A percentile compares a stretch with the other conserved stretches of the same genome.
phyloP scores from a whole-genome alignment of 441 rosid genomes.

The Viola pubescens region DNA sequence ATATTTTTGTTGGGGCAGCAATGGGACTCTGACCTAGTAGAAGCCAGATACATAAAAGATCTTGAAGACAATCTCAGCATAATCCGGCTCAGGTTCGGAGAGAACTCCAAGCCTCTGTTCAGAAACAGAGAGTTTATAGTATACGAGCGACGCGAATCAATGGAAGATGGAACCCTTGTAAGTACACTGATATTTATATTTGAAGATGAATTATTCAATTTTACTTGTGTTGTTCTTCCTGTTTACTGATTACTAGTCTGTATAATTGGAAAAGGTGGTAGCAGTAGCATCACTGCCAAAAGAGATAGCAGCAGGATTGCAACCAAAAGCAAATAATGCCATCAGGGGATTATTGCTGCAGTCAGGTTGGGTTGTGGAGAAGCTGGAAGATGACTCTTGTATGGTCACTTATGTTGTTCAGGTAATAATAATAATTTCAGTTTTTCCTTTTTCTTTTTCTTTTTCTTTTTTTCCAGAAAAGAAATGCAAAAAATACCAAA shows the following conservation, averaged over 20 bases:
- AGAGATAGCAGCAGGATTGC: slow-evolving; percentile 70
- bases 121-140: slow-evolving; percentile 73
- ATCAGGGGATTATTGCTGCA: slow-evolving; percentile 58
- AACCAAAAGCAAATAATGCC: slow-evolving; percentile 55
- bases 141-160: slow-evolving; percentile 69
- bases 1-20: slow-evolving; percentile 34
- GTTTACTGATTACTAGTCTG: not conserved
- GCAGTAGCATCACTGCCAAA: slow-evolving; percentile 77
- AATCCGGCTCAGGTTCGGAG: slow-evolving; percentile 58
- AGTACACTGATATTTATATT: not conserved
- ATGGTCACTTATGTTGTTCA: slow-evolving; percentile 72
- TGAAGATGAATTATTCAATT: not conserved
- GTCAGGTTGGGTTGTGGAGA: slow-evolving; percentile 88
- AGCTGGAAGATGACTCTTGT: slow-evolving; percentile 59
- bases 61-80: slow-evolving; percentile 70
- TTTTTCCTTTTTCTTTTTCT: not conserved
- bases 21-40: slow-evolving; percentile 72
- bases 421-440: slow-evolving; percentile 19
- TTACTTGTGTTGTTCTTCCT: not conserved
- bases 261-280: slow-evolving; percentile 34
- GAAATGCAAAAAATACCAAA: not conserved
- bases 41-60: slow-evolving; percentile 59
- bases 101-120: slow-evolving; percentile 58
- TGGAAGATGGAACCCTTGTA: slow-evolving; percentile 78
- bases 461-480: not conserved